Conservation (phyloP, 2,329 filamentous ascomycete genomes). For the Scedosporium aurantiacum region DNA sequence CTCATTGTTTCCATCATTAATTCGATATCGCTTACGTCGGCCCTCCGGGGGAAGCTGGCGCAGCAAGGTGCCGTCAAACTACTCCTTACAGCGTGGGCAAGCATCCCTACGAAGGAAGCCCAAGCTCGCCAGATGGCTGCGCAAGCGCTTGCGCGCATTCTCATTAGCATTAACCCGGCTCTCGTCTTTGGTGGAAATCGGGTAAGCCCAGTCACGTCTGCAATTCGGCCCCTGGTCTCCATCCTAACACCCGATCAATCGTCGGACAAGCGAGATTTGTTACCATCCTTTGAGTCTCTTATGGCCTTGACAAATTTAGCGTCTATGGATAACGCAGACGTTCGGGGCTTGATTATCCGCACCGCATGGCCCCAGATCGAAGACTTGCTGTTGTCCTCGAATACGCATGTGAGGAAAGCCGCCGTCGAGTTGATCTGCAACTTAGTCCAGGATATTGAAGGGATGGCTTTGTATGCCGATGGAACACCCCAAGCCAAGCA, state of each 20-base stretch:
- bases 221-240: slow-evolving; percentile 69
- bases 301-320: slow-evolving; percentile 92
- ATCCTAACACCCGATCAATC: slow-evolving; percentile 58
- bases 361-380: slow-evolving; percentile 67
- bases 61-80: slow-evolving; percentile 91
- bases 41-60: slow-evolving; percentile 66
- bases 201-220: slow-evolving; percentile 62
- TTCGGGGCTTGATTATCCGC: slow-evolving; percentile 59
- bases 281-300: slow-evolving; percentile 82
- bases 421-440: slow-evolving; percentile 88
- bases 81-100: slow-evolving; percentile 58
- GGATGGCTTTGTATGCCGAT: slow-evolving; percentile 59
- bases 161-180: slow-evolving; percentile 75
- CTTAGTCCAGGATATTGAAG: slow-evolving; percentile 59
- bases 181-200: slow-evolving; percentile 73
- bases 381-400: slow-evolving; percentile 68
- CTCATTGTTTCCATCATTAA: slow-evolving; percentile 69
- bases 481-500: slow-evolving; percentile 56
- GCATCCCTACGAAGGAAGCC: slow-evolving; percentile 42
- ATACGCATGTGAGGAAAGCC: slow-evolving; percentile 67
- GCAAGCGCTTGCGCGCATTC: slow-evolving; percentile 71
- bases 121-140: slow-evolving; percentile 49
- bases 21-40: slow-evolving; percentile 62
- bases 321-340: slow-evolving; percentile 58
- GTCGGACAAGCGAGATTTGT: slow-evolving; percentile 59